phyloP scores from a whole-genome alignment of 345 rosid genomes.

The Gossypium arboreum region DNA sequence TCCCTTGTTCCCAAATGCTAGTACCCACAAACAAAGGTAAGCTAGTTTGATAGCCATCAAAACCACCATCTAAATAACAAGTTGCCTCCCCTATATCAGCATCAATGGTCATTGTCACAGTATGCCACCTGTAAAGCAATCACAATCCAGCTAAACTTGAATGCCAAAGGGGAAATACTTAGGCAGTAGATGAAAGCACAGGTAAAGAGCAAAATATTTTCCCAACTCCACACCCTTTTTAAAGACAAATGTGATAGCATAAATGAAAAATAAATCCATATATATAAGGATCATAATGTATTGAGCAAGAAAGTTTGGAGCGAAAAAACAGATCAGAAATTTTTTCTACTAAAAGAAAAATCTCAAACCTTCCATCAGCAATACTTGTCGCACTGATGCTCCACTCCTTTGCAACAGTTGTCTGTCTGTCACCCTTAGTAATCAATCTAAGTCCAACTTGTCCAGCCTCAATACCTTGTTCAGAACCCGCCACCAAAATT shows the following conservation, averaged over 20 bases:
- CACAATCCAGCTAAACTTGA: neutral
- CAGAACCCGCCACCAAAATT: conserved; percentile 97
- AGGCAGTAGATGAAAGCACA: neutral
- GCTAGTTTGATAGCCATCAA: conserved; percentile 81
- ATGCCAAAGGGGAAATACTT: neutral
- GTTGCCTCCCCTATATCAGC: conserved; percentile 94
- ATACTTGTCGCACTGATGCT: conserved; percentile 96
- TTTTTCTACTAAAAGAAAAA: conserved; percentile 11
- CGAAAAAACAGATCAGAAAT: conserved; percentile 6
- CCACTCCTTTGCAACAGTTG: conserved; percentile 92
- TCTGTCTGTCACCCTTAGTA: conserved; percentile 89
- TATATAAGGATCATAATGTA: neutral
- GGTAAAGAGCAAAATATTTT: neutral
- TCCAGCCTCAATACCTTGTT: conserved; percentile 99
- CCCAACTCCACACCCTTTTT: neutral
- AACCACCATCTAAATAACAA: conserved; percentile 96
- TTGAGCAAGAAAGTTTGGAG: neutral
- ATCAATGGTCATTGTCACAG: conserved; percentile 93
- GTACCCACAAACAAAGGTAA: conserved; percentile 58
- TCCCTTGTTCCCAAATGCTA: conserved; percentile 84
- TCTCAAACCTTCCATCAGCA: conserved; percentile 95
- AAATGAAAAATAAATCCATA: neutral
- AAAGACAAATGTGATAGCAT: neutral
- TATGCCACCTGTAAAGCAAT: conserved; percentile 79
- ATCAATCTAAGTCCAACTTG: conserved; percentile 95